phyloP scores from a whole-genome alignment of 2,329 filamentous ascomycete genomes.

The Clarireedia hainanense region DNA sequence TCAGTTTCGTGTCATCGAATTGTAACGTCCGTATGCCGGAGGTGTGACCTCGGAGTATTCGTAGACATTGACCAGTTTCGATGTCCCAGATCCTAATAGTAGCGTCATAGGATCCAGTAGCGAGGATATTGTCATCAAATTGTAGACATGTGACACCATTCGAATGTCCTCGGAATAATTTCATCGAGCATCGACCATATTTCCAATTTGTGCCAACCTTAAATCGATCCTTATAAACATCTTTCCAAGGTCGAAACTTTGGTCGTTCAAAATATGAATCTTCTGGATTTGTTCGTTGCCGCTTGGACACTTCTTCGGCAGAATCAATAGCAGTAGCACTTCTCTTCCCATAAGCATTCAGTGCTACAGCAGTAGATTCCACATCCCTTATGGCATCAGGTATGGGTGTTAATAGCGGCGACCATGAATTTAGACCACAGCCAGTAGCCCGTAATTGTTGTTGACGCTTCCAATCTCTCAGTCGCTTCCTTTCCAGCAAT shows the following conservation, averaged over 20 bases:
- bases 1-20: slow-evolving; percentile 85
- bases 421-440: slow-evolving; percentile 46
- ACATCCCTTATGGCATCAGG: slow-evolving; percentile 28
- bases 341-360: slow-evolving; percentile 22
- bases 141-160: slow-evolving; percentile 69
- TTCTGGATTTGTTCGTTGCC: slow-evolving; percentile 18
- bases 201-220: slow-evolving; percentile 98
- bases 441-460: slow-evolving; percentile 64
- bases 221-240: slow-evolving; percentile 91
- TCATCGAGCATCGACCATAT: slow-evolving; percentile 79
- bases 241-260: slow-evolving; percentile 77
- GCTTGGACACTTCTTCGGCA: slow-evolving; percentile 18
- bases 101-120: slow-evolving; percentile 89
- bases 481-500: slow-evolving; percentile 75
- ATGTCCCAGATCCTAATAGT: slow-evolving; percentile 97
- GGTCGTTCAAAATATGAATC: slow-evolving; percentile 31
- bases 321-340: slow-evolving; percentile 15
- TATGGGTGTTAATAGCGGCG: slow-evolving; percentile 41
- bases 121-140: slow-evolving; percentile 82
- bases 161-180: slow-evolving; percentile 75
- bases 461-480: slow-evolving; percentile 71
- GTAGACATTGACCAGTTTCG: slow-evolving; percentile 75
- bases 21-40: slow-evolving; percentile 81
- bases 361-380: slow-evolving; percentile 5
- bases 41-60: slow-evolving; percentile 77